phyloP scores from a whole-genome alignment of 495 filamentous ascomycete genomes.

The Cudoniella acicularis region DNA sequence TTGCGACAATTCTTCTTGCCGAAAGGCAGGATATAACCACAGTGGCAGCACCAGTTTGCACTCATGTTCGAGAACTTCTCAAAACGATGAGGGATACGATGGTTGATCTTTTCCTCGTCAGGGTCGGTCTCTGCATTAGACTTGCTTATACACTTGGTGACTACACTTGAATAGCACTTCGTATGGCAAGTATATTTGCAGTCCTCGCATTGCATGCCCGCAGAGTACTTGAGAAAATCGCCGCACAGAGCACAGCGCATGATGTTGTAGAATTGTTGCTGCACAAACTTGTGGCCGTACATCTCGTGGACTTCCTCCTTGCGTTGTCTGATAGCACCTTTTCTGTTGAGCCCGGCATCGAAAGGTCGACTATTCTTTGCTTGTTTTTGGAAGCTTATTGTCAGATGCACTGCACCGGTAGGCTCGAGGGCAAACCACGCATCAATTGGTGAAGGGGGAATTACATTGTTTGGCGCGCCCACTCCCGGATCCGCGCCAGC shows the following conservation, averaged over 20 bases:
- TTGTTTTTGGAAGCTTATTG: constrained; percentile 79
- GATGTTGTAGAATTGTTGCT: constrained; percentile 99
- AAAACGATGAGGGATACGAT: constrained; percentile 97
- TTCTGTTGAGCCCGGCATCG: constrained; percentile 85
- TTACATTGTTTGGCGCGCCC: constrained; percentile 27
- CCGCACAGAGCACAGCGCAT: constrained; percentile 99
- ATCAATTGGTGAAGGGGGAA: constrained; percentile 71
- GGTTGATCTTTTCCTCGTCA: constrained; percentile 98
- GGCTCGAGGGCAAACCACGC: constrained; percentile 97
- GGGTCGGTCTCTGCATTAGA: constrained; percentile 97
- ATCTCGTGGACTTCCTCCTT: constrained; percentile 98
- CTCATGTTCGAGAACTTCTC: constrained; percentile 91
- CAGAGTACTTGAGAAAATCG: constrained; percentile 96
- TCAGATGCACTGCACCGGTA: constrained; percentile 81
- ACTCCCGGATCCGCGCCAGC: neutral
- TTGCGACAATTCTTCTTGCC: constrained; percentile 91
- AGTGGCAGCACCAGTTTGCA: constrained; percentile 99
- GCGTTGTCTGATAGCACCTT: constrained; percentile 92
- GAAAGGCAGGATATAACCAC: constrained; percentile 94
- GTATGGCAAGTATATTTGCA: constrained; percentile 99
- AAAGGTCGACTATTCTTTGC: constrained; percentile 57
- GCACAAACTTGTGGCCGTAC: constrained; percentile 97
- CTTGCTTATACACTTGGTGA: constrained; percentile 99
- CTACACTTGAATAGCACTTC: constrained; percentile 95
- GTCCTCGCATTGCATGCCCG: constrained; percentile 98